These are phyloP conservation scores for Aureoboletus auriporus DNA, from an alignment of 768 basidiomycete genomes.

Conservation along the genomic window DNA sequence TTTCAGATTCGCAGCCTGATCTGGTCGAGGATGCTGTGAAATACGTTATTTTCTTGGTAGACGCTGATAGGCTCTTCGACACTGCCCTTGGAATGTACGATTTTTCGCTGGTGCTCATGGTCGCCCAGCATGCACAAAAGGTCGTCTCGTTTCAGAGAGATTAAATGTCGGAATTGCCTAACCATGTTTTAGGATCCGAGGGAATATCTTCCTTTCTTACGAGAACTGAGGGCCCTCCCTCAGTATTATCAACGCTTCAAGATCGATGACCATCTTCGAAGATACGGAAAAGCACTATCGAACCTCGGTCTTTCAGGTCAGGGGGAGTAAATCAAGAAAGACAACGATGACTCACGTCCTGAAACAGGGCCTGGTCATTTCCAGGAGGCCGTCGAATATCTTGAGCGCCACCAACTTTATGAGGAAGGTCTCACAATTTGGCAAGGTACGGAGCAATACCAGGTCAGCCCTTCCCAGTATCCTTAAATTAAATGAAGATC, in stretches of 20 bases:
- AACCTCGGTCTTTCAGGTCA: constrained; percentile 74
- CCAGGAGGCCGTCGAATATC: constrained; percentile 74
- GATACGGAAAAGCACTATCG: constrained; percentile 66
- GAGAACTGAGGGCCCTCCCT: constrained; percentile 73
- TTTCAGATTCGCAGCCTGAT: constrained; percentile 47
- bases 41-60: constrained; percentile 96
- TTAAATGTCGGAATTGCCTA: not conserved
- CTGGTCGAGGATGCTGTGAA: constrained; percentile 96
- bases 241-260: constrained; percentile 80
- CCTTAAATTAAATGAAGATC: not conserved
- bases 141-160: constrained; percentile 38
- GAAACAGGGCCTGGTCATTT: constrained; percentile 62
- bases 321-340: constrained; percentile 4
- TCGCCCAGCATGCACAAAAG: constrained; percentile 97
- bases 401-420: constrained; percentile 75
- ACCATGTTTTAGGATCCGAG: constrained; percentile 75
- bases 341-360: constrained; percentile 2
- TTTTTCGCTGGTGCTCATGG: constrained; percentile 91
- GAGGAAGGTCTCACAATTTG: constrained; percentile 72
- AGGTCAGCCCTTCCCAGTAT: constrained; percentile 37
- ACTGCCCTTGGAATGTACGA: constrained; percentile 99
- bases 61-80: constrained; percentile 88
- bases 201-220: constrained; percentile 96
- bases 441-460: constrained; percentile 58
- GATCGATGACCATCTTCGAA: constrained; percentile 89